Percentiles rank a stretch among this genome's conserved stretches.
Evolutionary conservation across 352 stramenopile genomes (phyloP).

Genomic region (Phytophthora hibernalis): DNA sequence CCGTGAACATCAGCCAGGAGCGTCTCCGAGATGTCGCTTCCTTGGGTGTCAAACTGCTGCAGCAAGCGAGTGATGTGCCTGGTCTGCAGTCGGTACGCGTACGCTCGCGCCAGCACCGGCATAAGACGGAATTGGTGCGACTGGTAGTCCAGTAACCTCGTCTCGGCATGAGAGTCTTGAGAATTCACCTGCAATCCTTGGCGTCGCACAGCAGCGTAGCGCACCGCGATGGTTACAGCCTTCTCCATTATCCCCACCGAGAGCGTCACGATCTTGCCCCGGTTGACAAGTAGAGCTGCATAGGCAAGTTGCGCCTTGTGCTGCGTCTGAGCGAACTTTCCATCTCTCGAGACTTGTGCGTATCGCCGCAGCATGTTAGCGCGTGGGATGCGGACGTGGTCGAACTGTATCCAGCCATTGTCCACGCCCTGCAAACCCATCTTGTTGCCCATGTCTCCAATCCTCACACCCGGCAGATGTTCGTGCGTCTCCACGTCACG

Average conservation of each 20-base stretch:
- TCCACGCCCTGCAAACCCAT: constrained; percentile 80
- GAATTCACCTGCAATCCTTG: constrained; percentile 81
- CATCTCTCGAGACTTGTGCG: constrained; percentile 66
- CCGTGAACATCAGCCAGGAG: constrained; percentile 94
- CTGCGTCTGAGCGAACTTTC: constrained; percentile 62
- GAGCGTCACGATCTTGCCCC: constrained; percentile 79
- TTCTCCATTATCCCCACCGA: constrained; percentile 87
- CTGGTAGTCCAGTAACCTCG: constrained; percentile 95
- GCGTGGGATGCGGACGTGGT: constrained; percentile 76
- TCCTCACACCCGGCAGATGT: constrained; percentile 55
- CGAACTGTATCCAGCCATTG: constrained; percentile 82
- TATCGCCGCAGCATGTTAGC: constrained; percentile 82
- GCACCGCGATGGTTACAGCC: constrained; percentile 92
- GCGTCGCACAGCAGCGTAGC: constrained; percentile 92
- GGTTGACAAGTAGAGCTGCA: constrained; percentile 75
- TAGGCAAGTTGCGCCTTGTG: constrained; percentile 79
- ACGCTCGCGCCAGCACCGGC: constrained; percentile 90
- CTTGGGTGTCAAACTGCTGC: constrained; percentile 84
- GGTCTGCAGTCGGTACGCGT: constrained; percentile 94
- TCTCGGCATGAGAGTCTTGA: constrained; percentile 67
- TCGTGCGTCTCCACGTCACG: constrained; percentile 85
- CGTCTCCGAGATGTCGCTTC: constrained; percentile 66
- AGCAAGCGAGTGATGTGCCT: constrained; percentile 84
- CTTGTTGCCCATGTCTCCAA: constrained; percentile 78
- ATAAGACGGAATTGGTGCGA: constrained; percentile 95